Conservation (phyloP, 495 filamentous ascomycete genomes). For the Hypoxylon fragiforme region DNA sequence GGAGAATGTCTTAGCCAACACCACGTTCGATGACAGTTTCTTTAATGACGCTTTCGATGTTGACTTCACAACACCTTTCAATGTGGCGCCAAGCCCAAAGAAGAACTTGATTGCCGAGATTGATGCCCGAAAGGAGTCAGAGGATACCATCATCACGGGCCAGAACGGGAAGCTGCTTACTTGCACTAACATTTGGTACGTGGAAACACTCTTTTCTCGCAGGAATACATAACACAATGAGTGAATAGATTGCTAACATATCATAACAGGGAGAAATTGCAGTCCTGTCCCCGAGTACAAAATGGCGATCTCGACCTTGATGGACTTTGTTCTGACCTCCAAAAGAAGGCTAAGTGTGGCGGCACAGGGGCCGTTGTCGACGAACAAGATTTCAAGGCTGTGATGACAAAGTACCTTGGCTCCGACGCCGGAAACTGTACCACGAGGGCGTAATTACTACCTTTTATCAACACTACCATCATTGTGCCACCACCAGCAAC, state of each 20-base stretch:
- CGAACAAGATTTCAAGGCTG: slow-evolving; percentile 82
- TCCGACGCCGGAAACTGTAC: slow-evolving; percentile 12
- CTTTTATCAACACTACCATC: background rate
- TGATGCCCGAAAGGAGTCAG: slow-evolving; percentile 69
- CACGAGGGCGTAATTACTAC: background rate
- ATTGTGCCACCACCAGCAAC: slow-evolving; percentile 30
- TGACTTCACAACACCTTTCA: slow-evolving; percentile 76
- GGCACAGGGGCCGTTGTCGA: slow-evolving; percentile 90
- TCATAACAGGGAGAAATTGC: slow-evolving; percentile 78
- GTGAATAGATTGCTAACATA: slow-evolving; percentile 20
- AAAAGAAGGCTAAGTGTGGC: slow-evolving; percentile 94
- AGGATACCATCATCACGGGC: slow-evolving; percentile 62
- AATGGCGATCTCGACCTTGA: slow-evolving; percentile 92
- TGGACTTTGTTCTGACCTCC: slow-evolving; percentile 87
- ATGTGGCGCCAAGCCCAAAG: slow-evolving; percentile 63
- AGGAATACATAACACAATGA: slow-evolving; percentile 27
- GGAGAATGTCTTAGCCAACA: slow-evolving; percentile 63
- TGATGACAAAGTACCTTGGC: slow-evolving; percentile 63
- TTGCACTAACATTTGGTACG: slow-evolving; percentile 93
- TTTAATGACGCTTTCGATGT: slow-evolving; percentile 87
- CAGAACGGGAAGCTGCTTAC: slow-evolving; percentile 64
- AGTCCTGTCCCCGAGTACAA: slow-evolving; percentile 82
- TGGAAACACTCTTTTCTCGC: slow-evolving; percentile 9
- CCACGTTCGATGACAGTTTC: slow-evolving; percentile 73
- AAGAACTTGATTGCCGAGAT: slow-evolving; percentile 73